phyloP scores from a whole-genome alignment of 2,329 filamentous ascomycete species.

The Nothophaeocryptopus gaeumannii region DNA sequence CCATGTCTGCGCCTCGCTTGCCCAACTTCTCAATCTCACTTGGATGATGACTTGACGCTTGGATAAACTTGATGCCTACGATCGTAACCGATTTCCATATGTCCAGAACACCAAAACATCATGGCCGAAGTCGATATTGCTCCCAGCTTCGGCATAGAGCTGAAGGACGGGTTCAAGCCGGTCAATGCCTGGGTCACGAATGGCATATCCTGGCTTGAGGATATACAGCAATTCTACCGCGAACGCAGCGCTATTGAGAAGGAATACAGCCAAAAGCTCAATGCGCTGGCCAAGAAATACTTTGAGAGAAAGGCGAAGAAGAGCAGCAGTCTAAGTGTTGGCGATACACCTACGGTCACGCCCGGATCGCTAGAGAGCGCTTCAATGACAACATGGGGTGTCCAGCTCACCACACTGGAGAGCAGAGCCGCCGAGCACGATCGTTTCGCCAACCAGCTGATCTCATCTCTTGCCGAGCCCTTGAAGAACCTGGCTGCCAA shows the following conservation, averaged over 20 bases:
- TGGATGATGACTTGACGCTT: too few relatives aligned
- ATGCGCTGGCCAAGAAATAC: conserved; percentile 87
- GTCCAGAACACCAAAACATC: conserved; percentile 7
- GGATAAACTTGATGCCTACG: too few relatives aligned
- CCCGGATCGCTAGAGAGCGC: conserved; percentile 95
- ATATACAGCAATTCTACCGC: conserved; percentile 95
- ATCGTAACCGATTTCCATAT: too few relatives aligned
- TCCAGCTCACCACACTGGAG: conserved; percentile 87
- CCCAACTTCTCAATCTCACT: too few relatives aligned
- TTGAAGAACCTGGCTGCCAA: conserved; percentile 69
- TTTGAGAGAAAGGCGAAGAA: conserved; percentile 95
- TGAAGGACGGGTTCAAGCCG: conserved; percentile 98
- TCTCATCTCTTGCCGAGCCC: conserved; percentile 80
- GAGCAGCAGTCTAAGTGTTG: conserved; percentile 81
- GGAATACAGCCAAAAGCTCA: conserved; percentile 89
- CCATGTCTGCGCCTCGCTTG: too few relatives aligned
- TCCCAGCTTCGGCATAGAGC: conserved; percentile 86
- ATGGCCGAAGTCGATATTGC: conserved; percentile 82
- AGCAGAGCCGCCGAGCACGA: conserved; percentile 86
- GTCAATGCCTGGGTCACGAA: conserved; percentile 87
- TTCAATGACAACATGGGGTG: conserved; percentile 94
- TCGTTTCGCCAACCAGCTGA: conserved; percentile 72
- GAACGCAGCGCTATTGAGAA: conserved; percentile 93
- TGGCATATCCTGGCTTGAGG: conserved; percentile 92
- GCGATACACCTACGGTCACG: conserved; percentile 87